A percentile compares a stretch with the other conserved stretches of the same genome.
Conservation (phyloP, 345 rosid genomes). For the Durio zibethinus region DNA sequence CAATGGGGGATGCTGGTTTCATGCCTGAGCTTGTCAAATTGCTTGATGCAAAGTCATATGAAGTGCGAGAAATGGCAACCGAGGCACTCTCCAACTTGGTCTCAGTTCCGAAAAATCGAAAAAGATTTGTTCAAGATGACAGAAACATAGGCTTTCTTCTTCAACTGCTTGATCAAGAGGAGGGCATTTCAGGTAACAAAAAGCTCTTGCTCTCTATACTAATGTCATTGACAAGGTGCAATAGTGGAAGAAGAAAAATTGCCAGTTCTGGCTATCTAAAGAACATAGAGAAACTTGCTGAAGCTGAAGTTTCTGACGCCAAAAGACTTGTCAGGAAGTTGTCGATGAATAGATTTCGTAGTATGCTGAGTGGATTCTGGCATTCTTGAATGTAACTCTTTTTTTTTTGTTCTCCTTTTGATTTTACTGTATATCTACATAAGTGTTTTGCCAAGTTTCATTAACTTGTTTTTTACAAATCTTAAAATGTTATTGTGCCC, state of each 20-base stretch:
- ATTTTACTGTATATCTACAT: slow-evolving; percentile 38
- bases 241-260: slow-evolving; percentile 75
- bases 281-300: slow-evolving; percentile 83
- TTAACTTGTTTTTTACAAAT: slow-evolving; percentile 13
- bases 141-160: slow-evolving; percentile 55
- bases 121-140: slow-evolving; percentile 69
- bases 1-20: slow-evolving; percentile 79
- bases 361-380: slow-evolving; percentile 76
- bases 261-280: slow-evolving; percentile 70
- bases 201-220: slow-evolving; percentile 63
- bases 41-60: slow-evolving; percentile 71
- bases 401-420: neutral
- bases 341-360: slow-evolving; percentile 64
- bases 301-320: slow-evolving; percentile 75
- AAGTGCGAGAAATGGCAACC: slow-evolving; percentile 75
- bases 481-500: slow-evolving; percentile 6
- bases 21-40: slow-evolving; percentile 72
- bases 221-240: slow-evolving; percentile 64
- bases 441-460: slow-evolving; percentile 15
- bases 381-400: slow-evolving; percentile 41
- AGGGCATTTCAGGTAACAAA: slow-evolving; percentile 49
- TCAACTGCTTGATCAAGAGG: slow-evolving; percentile 59
- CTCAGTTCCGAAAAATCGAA: slow-evolving; percentile 61
- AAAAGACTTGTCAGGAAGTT: slow-evolving; percentile 78
- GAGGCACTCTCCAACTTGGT: slow-evolving; percentile 56